A percentile compares a stretch with the other conserved stretches of the same genome.
Evolutionary conservation across 1,139 yeast species (phyloP).

Genomic region (Suhomyces wounanorum): DNA sequence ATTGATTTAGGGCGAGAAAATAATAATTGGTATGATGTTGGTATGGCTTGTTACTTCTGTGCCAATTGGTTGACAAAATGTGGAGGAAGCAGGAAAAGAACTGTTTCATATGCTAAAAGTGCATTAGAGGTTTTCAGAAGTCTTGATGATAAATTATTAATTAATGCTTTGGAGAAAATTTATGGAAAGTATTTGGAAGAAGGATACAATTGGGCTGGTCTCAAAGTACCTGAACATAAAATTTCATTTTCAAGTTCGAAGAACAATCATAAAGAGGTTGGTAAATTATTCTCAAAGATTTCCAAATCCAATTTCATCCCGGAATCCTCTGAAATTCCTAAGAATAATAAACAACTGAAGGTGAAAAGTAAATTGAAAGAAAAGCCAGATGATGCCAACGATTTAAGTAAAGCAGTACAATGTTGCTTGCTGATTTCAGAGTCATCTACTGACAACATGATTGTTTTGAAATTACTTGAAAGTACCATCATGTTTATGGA

Average conservation of each 20-base stretch:
- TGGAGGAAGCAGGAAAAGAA: conserved; percentile 16
- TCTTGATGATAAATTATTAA: conserved; percentile 20
- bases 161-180: conserved; percentile 18
- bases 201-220: conserved; percentile 36
- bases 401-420: conserved; percentile 31
- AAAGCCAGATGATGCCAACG: conserved; percentile 6
- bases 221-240: conserved; percentile 16
- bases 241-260: conserved; percentile 1
- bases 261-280: neutral
- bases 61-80: conserved; percentile 45
- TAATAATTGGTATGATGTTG: conserved; percentile 42
- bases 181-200: conserved; percentile 22
- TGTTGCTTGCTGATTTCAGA: conserved; percentile 55
- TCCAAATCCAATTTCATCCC: neutral
- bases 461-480: conserved; percentile 41
- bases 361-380: neutral
- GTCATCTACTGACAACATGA: conserved; percentile 42
- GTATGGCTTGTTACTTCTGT: conserved; percentile 46
- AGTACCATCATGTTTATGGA: conserved; percentile 44
- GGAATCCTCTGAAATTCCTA: neutral
- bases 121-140: conserved; percentile 24
- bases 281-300: neutral
- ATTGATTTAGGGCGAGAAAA: conserved; percentile 37
- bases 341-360: neutral
- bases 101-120: conserved; percentile 22